Conservation (phyloP, 2,329 filamentous ascomycete species). For the Aureobasidium sp. region DNA sequence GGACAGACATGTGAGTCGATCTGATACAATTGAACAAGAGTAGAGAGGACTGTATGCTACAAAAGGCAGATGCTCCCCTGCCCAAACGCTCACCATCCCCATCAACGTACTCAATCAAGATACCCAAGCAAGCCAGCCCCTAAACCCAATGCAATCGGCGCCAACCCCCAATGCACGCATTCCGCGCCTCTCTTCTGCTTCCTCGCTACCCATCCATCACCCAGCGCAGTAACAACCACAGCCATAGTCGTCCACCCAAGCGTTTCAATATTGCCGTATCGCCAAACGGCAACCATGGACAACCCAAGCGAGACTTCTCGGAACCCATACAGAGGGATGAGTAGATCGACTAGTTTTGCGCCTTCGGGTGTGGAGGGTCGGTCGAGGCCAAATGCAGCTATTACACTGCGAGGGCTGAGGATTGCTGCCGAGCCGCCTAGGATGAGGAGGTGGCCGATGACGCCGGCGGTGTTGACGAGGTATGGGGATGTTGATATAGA, state of each 20-base stretch:
- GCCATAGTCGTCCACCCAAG: background rate
- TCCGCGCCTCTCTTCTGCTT: background rate
- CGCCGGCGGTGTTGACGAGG: constrained; percentile 63
- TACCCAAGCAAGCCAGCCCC: background rate
- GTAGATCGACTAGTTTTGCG: background rate
- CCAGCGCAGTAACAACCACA: background rate
- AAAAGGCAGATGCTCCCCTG: too few species aligned
- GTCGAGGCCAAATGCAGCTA: background rate
- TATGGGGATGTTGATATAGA: constrained; percentile 89
- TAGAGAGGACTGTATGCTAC: too few species aligned
- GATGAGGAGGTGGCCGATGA: background rate
- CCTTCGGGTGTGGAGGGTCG: background rate
- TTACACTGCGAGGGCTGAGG: background rate
- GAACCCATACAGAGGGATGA: background rate
- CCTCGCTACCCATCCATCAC: background rate
- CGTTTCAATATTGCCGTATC: background rate
- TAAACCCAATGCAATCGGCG: background rate
- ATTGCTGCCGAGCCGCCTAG: background rate
- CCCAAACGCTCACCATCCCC: background rate
- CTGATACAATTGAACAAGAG: too few species aligned
- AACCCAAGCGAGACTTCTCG: background rate
- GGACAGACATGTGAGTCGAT: too few species aligned
- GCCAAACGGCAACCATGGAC: background rate
- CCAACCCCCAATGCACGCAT: background rate
- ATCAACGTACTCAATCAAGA: background rate